Percentiles rank a stretch among this genome's conserved stretches.
phyloP scores from a whole-genome alignment of 306 rosid species.

The Citrullus mucosospermus region DNA sequence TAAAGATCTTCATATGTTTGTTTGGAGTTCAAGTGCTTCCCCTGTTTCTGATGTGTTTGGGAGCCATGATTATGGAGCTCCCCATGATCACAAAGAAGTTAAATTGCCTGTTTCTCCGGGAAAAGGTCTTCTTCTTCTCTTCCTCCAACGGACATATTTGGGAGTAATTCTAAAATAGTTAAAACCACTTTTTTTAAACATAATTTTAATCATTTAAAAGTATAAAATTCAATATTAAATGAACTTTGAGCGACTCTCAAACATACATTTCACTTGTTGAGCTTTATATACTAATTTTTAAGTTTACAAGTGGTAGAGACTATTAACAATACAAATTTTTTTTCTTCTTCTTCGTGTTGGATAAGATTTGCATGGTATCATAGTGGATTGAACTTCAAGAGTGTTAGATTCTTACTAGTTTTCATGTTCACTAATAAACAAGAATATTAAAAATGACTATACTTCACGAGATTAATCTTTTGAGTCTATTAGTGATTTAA shows the following conservation, averaged over 20 bases:
- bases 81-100: constrained; percentile 54
- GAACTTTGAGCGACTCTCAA: too few relatives aligned
- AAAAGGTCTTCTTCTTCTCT: constrained; percentile 29
- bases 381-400: too few relatives aligned
- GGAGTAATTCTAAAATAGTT: too few relatives aligned
- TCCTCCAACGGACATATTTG: too few relatives aligned
- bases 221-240: too few relatives aligned
- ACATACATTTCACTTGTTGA: too few relatives aligned
- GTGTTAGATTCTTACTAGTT: too few relatives aligned
- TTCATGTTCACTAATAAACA: too few relatives aligned
- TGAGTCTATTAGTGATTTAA: background rate
- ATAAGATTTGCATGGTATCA: background rate
- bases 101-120: constrained; percentile 52
- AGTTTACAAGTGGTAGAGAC: too few relatives aligned
- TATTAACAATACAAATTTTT: too few relatives aligned
- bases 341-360: background rate
- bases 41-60: constrained; percentile 79
- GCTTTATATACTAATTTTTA: background rate
- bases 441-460: background rate
- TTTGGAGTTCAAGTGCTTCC: constrained; percentile 81
- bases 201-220: too few relatives aligned
- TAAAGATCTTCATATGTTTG: constrained; percentile 77
- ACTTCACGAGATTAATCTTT: background rate
- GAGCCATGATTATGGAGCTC: constrained; percentile 38
- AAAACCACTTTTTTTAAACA: too few relatives aligned